phyloP scores from a whole-genome alignment of 2,329 filamentous ascomycete species.

The Venturia pyrina region DNA sequence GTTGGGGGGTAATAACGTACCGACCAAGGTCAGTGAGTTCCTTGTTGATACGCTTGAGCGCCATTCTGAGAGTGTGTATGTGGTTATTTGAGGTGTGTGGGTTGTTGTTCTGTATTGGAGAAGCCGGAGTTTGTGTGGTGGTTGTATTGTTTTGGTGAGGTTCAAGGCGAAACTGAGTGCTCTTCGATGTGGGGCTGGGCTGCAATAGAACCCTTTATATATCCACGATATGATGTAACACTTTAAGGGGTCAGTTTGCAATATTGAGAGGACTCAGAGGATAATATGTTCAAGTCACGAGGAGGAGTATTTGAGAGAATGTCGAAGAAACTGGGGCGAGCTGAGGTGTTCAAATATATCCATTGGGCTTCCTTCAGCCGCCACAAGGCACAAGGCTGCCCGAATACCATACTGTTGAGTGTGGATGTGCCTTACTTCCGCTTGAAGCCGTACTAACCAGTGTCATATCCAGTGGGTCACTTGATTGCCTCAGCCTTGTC shows the following conservation, averaged over 20 bases:
- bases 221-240: neutral
- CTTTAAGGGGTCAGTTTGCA: neutral
- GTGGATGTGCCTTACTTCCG: neutral
- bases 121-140: neutral
- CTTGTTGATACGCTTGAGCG: slow-evolving; percentile 92
- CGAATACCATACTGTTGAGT: neutral
- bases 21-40: slow-evolving; percentile 83
- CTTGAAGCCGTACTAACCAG: neutral
- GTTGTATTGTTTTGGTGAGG: neutral
- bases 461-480: neutral
- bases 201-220: neutral
- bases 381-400: neutral
- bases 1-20: slow-evolving; percentile 36
- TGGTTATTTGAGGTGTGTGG: neutral
- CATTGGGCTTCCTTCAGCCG: neutral
- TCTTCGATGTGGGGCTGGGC: neutral
- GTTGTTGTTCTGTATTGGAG: neutral
- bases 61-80: slow-evolving; percentile 45
- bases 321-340: neutral
- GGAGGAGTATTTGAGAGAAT: neutral
- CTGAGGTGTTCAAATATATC: neutral
- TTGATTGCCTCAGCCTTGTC: slow-evolving; percentile 1
- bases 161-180: neutral
- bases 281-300: neutral
- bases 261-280: neutral